Base-by-base conservation (phyloP, 805 yeast species). In the Candida taoyuanica region DNA sequence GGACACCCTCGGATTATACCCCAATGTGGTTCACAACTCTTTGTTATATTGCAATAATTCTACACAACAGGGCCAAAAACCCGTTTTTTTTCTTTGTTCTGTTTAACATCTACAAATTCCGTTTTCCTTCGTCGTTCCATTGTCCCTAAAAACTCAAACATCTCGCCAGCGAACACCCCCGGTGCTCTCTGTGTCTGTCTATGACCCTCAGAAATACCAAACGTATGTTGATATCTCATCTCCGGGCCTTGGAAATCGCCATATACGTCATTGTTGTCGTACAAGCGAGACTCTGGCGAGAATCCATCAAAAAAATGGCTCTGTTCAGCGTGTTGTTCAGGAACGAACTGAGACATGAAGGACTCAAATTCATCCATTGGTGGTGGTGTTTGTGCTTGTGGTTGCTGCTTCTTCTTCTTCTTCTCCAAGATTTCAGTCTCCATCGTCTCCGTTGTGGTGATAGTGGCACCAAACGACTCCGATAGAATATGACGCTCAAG, bases 171-270 rank as follows among this genome's bases (percentile, higher is more conserved):
- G 14, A 14, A 33, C n/a, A 23, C 33, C 9, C 7, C 4, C n/a
- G 20, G 32, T 6, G 36, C 36, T 14, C 26, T 39, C 11, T 33
- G 8, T n/a, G 43, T 40, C 15, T 26, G 29, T 25, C 34, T 37
- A n/a, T 41, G 45, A 9, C 45, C 45, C n/a, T 27, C 39, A 20
- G 17, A 17, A 14, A 31, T 29, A 13, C 42, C 45, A 37, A 41
- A 41, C 17, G 42, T 41, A 13, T 27, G 31, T n/a, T 41, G 45
- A 17, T 41, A 37, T 20, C 45, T 31, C 41, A 37, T 37, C 37
- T 37, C 42, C 2, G 45, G 45, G 12, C 15, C 24, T 16, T 34
- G 37, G 11, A 37, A 29, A 3, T 28, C 38, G 17, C 23, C 33
- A n/a, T 15, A 5, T 7, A 26, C 26, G 17, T 11, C 18, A 16